Percentiles rank a stretch among this genome's conserved stretches.
Conservation (phyloP, 1,284 basidiomycete genomes). For the Heterobasidion occidentale region DNA sequence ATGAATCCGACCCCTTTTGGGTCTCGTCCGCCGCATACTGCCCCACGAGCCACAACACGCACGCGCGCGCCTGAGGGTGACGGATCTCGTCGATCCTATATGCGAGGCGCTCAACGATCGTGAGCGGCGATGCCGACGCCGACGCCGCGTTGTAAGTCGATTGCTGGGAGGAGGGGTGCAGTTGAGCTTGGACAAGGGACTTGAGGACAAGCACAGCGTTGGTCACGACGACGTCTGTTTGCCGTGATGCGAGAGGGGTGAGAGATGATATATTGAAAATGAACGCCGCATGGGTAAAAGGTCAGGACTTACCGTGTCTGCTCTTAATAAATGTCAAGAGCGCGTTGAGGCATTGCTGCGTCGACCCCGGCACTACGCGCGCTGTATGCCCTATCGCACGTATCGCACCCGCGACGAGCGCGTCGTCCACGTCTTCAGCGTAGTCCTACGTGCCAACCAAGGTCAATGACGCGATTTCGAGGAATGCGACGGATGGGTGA, state of each 20-base stretch:
- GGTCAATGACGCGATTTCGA: not conserved
- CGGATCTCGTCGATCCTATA: constrained; percentile 70
- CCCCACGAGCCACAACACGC: constrained; percentile 86
- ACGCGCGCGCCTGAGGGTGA: constrained; percentile 75
- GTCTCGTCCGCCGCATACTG: constrained; percentile 51
- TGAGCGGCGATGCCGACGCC: constrained; percentile 41
- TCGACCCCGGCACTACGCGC: constrained; percentile 55
- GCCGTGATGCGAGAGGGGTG: not conserved
- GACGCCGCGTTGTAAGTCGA: constrained; percentile 11
- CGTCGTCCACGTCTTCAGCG: constrained; percentile 63
- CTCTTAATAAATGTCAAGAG: constrained; percentile 76
- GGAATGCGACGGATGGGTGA: not conserved
- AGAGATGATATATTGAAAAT: not conserved
- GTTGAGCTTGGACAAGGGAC: constrained; percentile 67
- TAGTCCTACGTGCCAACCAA: constrained; percentile 52
- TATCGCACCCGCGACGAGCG: constrained; percentile 65
- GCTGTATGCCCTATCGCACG: constrained; percentile 75
- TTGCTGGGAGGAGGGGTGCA: constrained; percentile 24
- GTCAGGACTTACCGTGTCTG: constrained; percentile 46
- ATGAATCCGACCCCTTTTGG: not conserved
- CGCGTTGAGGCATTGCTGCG: constrained; percentile 63
- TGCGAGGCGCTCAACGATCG: constrained; percentile 71
- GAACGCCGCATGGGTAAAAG: not conserved
- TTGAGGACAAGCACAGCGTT: constrained; percentile 81
- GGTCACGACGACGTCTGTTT: constrained; percentile 60